Conservation (phyloP, 176 grass and related monocot species). For the Miscanthus lutarioriparius region DNA sequence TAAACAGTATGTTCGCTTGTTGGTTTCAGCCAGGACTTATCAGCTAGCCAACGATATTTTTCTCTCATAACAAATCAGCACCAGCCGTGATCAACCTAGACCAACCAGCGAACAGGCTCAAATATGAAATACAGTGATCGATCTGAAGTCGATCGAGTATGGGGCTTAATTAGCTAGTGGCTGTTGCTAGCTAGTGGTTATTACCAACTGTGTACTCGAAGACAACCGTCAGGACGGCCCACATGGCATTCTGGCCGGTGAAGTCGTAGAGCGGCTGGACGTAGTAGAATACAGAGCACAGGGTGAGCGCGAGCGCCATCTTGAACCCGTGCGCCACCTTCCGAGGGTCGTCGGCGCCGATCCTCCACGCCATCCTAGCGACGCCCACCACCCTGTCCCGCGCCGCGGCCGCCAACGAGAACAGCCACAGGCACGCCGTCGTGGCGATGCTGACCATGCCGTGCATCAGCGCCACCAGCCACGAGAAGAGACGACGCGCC, state of each 20-base stretch:
- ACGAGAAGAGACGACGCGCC: constrained; percentile 18
- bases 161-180: neutral
- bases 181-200: neutral
- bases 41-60: too few relatives aligned
- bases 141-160: too few relatives aligned
- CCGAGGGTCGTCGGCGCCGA: constrained; percentile 60
- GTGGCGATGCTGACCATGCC: neutral
- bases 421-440: constrained; percentile 34
- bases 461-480: neutral
- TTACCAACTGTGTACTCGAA: constrained; percentile 84
- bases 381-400: neutral
- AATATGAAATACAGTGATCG: neutral
- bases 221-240: constrained; percentile 58
- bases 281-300: constrained; percentile 74
- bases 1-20: too few relatives aligned
- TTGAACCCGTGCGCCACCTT: constrained; percentile 59
- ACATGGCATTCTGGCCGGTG: constrained; percentile 55
- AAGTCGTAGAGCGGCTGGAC: constrained; percentile 52
- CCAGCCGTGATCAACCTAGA: too few relatives aligned
- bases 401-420: neutral
- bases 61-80: too few relatives aligned
- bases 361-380: constrained; percentile 43
- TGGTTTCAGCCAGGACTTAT: too few relatives aligned
- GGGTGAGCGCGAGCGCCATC: constrained; percentile 54
- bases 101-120: too few relatives aligned